Evolutionary conservation across 768 basidiomycete genomes (phyloP), one percentile per base, ranked within the genome.

Genomic region (Mrakia frigida): DNA sequence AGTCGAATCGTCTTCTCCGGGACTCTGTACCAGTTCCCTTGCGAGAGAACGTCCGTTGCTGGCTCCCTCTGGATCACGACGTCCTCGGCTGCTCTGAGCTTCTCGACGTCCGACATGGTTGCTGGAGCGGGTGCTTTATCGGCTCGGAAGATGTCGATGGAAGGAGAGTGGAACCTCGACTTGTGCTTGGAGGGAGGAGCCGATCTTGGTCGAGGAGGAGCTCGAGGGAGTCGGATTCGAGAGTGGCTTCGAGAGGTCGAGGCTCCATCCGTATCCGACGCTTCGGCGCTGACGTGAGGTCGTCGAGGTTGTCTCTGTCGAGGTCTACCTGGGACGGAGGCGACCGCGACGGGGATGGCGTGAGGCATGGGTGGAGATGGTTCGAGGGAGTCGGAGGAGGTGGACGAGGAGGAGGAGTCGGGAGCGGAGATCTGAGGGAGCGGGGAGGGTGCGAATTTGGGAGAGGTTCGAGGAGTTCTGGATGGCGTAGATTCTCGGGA

Each of bases 1-100:
- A 99, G 87, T 65, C 92, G 87, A 79, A 99, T 91, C 69, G 94
- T 87, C 76, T 89, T 88, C 82, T 98, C 97, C 4, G 97, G 97
- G 33, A 98, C 90, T 81, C 94, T 87, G 84, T 97, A 98, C 61
- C 92, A 89, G 79, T 92, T 90, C 43, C 92, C 92, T 31, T 53
- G 28, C 43, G 56, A 73, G 23, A 77, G 61, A 18, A 77, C 76
- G 52, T 77, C 76, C 60, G 28, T 50, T 21, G 76, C 76, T 3
- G 50, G 60, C 61, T 77, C 76, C 28, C 76, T 46, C 23, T 39
- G 37, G 46, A 73, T 71, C 35, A 71, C 18, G n/a, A 67, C 67
- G 37, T 52, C 73, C 71, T 72, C 71, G 6, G 53, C 35, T 25
- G 53, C 71, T 72, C 71, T 41, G n/a, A 72, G 71, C 59, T 72